Conservation (phyloP, 768 basidiomycete species). For the Calvatia gigantea region DNA sequence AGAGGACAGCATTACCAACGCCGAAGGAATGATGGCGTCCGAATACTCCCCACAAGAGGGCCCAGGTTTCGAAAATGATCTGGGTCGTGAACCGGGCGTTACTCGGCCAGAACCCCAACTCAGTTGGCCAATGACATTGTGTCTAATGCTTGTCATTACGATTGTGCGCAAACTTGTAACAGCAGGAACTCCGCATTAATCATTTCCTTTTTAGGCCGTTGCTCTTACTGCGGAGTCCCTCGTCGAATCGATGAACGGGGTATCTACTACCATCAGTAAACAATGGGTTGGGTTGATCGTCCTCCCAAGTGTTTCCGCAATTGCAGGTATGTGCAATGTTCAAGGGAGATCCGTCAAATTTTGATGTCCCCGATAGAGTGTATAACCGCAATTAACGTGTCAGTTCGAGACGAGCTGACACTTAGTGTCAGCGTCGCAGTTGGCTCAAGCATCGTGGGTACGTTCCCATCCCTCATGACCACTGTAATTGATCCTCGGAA, state of each 20-base stretch:
- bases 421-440: conserved; percentile 84
- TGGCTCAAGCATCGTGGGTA: conserved; percentile 68
- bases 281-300: conserved; percentile 90
- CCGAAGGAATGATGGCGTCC: neutral
- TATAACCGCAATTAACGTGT: conserved; percentile 86
- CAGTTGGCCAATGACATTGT: conserved; percentile 54
- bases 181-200: neutral
- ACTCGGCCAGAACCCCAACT: conserved; percentile 45
- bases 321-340: conserved; percentile 51
- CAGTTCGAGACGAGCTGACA: conserved; percentile 78
- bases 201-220: conserved; percentile 35
- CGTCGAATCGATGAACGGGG: conserved; percentile 80
- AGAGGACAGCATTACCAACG: neutral
- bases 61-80: neutral
- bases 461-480: neutral
- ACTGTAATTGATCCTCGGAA: neutral
- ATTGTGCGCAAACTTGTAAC: conserved; percentile 39
- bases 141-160: conserved; percentile 56
- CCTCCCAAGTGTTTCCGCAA: conserved; percentile 77
- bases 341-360: neutral
- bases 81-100: conserved; percentile 4
- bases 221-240: conserved; percentile 62
- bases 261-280: conserved; percentile 69
- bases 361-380: conserved; percentile 51
- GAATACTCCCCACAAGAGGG: neutral